These are phyloP conservation scores for Thermothielavioides terrestris DNA, from an alignment of 495 filamentous ascomycete species.

Conservation along the genomic window DNA sequence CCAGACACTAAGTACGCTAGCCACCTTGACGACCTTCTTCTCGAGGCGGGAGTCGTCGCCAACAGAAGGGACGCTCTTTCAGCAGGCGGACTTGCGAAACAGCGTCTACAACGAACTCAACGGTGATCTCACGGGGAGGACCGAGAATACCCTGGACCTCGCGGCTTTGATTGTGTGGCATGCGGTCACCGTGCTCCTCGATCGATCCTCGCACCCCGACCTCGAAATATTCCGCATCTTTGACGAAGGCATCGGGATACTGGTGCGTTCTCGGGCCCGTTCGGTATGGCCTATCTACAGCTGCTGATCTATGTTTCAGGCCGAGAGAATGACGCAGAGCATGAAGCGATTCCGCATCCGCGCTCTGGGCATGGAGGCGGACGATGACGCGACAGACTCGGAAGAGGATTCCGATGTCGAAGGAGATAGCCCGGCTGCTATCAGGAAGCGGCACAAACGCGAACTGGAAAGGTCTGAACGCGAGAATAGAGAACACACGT, in stretches of 20 bases:
- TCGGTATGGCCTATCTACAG: not conserved
- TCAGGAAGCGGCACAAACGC: constrained; percentile 42
- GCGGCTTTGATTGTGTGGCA: constrained; percentile 55
- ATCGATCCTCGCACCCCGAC: constrained; percentile 49
- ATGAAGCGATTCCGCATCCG: constrained; percentile 54
- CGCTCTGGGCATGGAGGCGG: constrained; percentile 34
- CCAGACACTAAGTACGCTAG: constrained; percentile 11
- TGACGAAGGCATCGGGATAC: constrained; percentile 57
- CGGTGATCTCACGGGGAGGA: constrained; percentile 55
- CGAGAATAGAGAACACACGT: constrained; percentile 54
- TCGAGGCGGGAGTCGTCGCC: constrained; percentile 41
- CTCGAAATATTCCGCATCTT: constrained; percentile 59
- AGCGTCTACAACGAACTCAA: constrained; percentile 63
- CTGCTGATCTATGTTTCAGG: constrained; percentile 27
- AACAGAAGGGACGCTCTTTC: constrained; percentile 48
- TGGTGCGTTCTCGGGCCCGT: constrained; percentile 33
- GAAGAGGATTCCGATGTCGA: constrained; percentile 34
- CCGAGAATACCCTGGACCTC: constrained; percentile 54
- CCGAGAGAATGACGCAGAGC: constrained; percentile 53
- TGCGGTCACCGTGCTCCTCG: constrained; percentile 54
- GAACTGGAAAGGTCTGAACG: constrained; percentile 43
- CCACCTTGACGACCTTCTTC: constrained; percentile 51
- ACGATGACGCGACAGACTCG: constrained; percentile 40
- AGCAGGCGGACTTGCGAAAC: constrained; percentile 53
- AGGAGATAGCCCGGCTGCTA: constrained; percentile 34